A percentile compares a stretch with the other conserved stretches of the same genome.
Conservation (phyloP, 2,329 filamentous ascomycete species). For the Acrodontium crateriforme region DNA sequence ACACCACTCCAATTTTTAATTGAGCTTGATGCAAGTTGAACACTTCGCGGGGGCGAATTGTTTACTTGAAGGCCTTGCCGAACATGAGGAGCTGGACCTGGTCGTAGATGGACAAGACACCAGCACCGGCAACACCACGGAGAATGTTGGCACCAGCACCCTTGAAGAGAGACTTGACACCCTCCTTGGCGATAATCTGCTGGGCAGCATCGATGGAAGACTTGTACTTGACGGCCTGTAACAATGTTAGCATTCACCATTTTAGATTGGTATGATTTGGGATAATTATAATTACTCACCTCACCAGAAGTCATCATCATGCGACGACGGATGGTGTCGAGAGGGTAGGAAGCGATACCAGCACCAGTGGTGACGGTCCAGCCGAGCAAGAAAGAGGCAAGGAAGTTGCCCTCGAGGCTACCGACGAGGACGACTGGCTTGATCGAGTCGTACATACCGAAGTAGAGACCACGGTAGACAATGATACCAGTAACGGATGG, state of each 20-base stretch:
- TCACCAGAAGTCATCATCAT: slow-evolving; percentile 99
- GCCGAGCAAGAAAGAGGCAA: slow-evolving; percentile 96
- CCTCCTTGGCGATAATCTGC: slow-evolving; percentile 96
- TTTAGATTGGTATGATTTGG: neutral
- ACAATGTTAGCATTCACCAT: too few relatives aligned
- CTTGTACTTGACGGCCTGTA: slow-evolving; percentile 99
- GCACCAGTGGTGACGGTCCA: slow-evolving; percentile 99
- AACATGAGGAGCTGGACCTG: slow-evolving; percentile 98
- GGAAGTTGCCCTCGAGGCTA: slow-evolving; percentile 91
- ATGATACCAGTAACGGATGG: slow-evolving; percentile 98
- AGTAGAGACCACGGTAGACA: slow-evolving; percentile 99
- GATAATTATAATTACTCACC: slow-evolving; percentile 29
- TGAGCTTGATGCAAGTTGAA: neutral
- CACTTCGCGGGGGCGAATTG: slow-evolving; percentile 10
- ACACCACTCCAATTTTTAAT: slow-evolving; percentile 2
- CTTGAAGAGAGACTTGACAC: slow-evolving; percentile 99
- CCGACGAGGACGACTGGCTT: slow-evolving; percentile 96
- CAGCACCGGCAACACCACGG: slow-evolving; percentile 99
- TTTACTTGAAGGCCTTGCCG: slow-evolving; percentile 93
- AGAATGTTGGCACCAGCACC: slow-evolving; percentile 99
- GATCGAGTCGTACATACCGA: slow-evolving; percentile 99
- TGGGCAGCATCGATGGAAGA: slow-evolving; percentile 85
- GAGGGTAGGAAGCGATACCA: slow-evolving; percentile 99
- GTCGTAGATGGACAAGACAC: slow-evolving; percentile 99
- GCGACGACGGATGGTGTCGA: slow-evolving; percentile 99